Percentiles rank a stretch among this genome's conserved stretches.
These are phyloP conservation scores for Thelonectria olida DNA, from an alignment of 2,329 filamentous ascomycete genomes.

Conservation along the genomic window DNA sequence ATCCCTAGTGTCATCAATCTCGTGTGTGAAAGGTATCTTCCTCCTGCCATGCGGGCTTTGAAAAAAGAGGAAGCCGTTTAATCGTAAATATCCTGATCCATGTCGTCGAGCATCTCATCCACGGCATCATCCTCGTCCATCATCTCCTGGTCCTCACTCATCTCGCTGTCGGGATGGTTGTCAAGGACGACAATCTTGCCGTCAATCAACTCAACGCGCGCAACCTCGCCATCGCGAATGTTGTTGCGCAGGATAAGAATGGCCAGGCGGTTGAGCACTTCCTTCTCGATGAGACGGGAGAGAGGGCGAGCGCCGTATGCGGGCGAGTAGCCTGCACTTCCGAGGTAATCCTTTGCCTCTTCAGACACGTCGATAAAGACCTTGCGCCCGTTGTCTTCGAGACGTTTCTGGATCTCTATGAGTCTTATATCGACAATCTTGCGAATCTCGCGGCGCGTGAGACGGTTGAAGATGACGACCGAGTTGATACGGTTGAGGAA, in stretches of 20 bases:
- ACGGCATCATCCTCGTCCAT: constrained; percentile 77
- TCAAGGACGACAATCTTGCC: constrained; percentile 83
- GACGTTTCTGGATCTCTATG: constrained; percentile 87
- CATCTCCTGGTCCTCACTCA: constrained; percentile 75
- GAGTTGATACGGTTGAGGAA: constrained; percentile 98
- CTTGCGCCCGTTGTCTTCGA: constrained; percentile 85
- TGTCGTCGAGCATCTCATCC: constrained; percentile 72
- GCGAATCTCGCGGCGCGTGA: constrained; percentile 88
- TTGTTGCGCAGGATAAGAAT: constrained; percentile 88
- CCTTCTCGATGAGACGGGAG: constrained; percentile 91
- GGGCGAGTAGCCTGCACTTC: constrained; percentile 90
- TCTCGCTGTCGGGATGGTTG: constrained; percentile 76
- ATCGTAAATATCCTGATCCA: constrained; percentile 67
- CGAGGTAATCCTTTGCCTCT: constrained; percentile 93
- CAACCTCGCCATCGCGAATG: constrained; percentile 86
- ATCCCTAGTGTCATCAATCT: not conserved
- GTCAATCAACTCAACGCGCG: constrained; percentile 80
- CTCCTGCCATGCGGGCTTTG: not conserved
- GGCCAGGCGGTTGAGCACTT: constrained; percentile 92
- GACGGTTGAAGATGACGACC: constrained; percentile 97
- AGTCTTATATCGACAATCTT: constrained; percentile 95
- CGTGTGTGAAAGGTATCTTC: not conserved
- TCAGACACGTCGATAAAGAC: constrained; percentile 84
- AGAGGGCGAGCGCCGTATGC: constrained; percentile 94
- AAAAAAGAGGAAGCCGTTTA: constrained; percentile 33